Percentiles rank a stretch among this genome's conserved stretches.
Evolutionary conservation across 2,329 filamentous ascomycete genomes (phyloP).

Genomic region (Microsporum ferrugineum): DNA sequence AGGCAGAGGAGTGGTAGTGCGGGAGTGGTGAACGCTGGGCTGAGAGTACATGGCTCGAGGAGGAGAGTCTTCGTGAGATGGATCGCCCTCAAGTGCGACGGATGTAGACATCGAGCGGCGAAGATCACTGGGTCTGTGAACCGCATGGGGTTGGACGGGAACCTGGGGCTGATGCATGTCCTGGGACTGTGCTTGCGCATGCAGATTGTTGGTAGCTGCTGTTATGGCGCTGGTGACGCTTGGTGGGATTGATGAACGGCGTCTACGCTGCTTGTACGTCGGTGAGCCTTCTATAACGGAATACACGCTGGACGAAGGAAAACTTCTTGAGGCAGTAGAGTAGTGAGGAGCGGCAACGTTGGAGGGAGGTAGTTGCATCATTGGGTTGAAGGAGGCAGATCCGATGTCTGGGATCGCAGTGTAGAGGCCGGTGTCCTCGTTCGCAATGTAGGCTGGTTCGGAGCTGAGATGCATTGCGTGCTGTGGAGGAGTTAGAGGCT

Average conservation of each 20-base stretch:
- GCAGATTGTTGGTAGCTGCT: conserved; percentile 38
- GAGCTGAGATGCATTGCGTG: conserved; percentile 68
- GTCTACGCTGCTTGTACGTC: conserved; percentile 93
- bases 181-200: conserved; percentile 23
- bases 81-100: conserved; percentile 67
- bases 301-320: conserved; percentile 71
- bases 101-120: conserved; percentile 83
- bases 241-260: conserved; percentile 83
- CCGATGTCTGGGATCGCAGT: conserved; percentile 80
- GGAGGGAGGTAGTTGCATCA: conserved; percentile 82
- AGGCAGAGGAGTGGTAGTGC: conserved; percentile 81
- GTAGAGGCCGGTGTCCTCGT: conserved; percentile 93
- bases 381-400: conserved; percentile 66
- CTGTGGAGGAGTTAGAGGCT: conserved; percentile 92
- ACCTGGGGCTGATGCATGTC: conserved; percentile 24
- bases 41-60: conserved; percentile 37
- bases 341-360: conserved; percentile 73
- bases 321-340: conserved; percentile 54
- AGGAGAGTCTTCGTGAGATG: conserved; percentile 66
- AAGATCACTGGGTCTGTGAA: conserved; percentile 77
- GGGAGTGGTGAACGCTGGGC: conserved; percentile 57
- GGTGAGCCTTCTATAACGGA: conserved; percentile 95
- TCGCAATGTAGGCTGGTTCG: conserved; percentile 94
- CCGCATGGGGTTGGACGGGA: conserved; percentile 42
- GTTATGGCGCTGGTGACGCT: conserved; percentile 61